Evolutionary conservation across 768 basidiomycete species (phyloP).

Genomic region (Podaxis pistillaris): DNA sequence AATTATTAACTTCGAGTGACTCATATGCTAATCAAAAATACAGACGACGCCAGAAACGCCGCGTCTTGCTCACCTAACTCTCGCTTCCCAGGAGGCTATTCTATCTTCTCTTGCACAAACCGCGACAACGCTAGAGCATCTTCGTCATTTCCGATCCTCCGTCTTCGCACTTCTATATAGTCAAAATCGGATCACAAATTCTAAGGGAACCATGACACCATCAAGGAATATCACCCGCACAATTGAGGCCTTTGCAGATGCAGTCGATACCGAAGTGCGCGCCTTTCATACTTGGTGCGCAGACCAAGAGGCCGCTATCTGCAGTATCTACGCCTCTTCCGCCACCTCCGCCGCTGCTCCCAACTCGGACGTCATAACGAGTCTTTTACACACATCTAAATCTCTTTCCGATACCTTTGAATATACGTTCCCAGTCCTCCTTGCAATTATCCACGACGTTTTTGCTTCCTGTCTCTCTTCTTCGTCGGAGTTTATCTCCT

Average conservation of each 20-base stretch:
- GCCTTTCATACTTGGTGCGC: constrained; percentile 72
- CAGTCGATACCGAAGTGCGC: constrained; percentile 58
- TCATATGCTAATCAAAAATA: not conserved
- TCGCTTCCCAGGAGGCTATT: constrained; percentile 64
- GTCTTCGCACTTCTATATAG: constrained; percentile 38
- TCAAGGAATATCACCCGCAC: constrained; percentile 46
- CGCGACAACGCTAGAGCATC: constrained; percentile 59
- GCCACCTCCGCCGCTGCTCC: not conserved
- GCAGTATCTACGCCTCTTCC: constrained; percentile 29
- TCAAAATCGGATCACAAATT: constrained; percentile 16
- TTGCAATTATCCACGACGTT: constrained; percentile 43
- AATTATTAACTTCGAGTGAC: not conserved
- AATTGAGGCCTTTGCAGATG: constrained; percentile 82
- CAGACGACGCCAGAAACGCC: constrained; percentile 56
- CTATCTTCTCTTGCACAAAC: constrained; percentile 53
- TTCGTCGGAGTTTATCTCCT: constrained; percentile 19
- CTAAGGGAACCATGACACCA: constrained; percentile 12
- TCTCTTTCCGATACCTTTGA: constrained; percentile 55
- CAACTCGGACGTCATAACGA: constrained; percentile 43
- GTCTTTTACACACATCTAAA: constrained; percentile 65
- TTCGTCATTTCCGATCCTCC: constrained; percentile 58
- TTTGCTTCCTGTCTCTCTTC: constrained; percentile 28
- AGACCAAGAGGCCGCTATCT: constrained; percentile 61
- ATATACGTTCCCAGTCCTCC: constrained; percentile 54
- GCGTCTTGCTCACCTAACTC: constrained; percentile 65